Base-by-base conservation (phyloP, 768 basidiomycete genomes). In the Boletus pseudopeckii region DNA sequence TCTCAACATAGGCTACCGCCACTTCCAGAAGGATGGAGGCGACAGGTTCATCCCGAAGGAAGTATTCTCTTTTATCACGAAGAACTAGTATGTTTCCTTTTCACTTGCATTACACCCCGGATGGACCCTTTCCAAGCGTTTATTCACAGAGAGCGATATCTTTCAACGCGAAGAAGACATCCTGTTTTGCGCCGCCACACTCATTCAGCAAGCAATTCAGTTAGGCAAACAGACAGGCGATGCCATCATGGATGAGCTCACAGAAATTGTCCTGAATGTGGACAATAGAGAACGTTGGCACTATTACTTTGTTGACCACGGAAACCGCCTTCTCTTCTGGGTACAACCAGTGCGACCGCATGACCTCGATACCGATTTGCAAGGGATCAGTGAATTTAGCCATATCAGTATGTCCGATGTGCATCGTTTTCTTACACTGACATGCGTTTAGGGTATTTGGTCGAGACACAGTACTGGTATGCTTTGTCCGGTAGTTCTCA, bases 291-390 rank as follows among this genome's bases (percentile, higher is more conserved):
- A 7, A 7, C 1, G 1, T 20, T 63, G 61, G 42, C 14, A 18
- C n/a, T 64, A 61, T 44, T 56, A 62, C 34, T 61, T 62, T 36
- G 60, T 55, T 17, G 61, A 61, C 47, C 61, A 61, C 33, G 40
- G 17, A 7, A 9, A 58, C 20, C 56, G 34, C 26, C 61, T 61
- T 37, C 50, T 63, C 13, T 63, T 63, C 22, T 61, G 60, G 61
- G 18, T 61, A 15, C 43, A 59, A 3, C 6, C 14, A 3, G 30
- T 63, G 0, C 11, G 2, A 9, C n/a, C 33, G 4, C 36, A 30
- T 14, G 11, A 20, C 0, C 48, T 61, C 3, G 18, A 7, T 22
- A 48, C 26, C 15, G 30, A 50, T 5, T 17, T 61, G 43, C 60
- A 45, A 32, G 61, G 52, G 22, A 17, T 55, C n/a, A 43, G 13